Evolutionary conservation across 2,329 filamentous ascomycete species (phyloP), one percentile per base, ranked within the genome.

Genomic region (Fusarium nodosum): DNA sequence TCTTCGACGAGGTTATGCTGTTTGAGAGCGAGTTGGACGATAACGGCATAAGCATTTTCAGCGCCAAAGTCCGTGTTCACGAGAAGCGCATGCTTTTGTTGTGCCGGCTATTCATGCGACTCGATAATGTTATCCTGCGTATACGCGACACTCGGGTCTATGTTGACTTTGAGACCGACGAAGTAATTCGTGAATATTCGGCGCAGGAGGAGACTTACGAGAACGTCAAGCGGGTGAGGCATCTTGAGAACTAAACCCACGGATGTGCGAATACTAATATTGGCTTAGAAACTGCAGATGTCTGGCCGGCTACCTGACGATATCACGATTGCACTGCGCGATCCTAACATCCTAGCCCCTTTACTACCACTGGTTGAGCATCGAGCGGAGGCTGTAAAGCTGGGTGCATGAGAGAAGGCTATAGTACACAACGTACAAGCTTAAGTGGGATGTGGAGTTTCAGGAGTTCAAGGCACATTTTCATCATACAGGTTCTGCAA

Each of bases 11-110:
- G 74, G 93, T 99, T 39, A 90, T 97, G 74, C 86, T 99, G 48
- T 99, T 97, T 79, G 96, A 99, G 82, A 97, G 97, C 81, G 96
- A 99, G 83, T 87, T 99, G 47, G 96, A 97, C 64, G 96, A 99
- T 80, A 99, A 99, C 77, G 96, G 96, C 65, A 96, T 98, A 73
- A 93, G 93, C 31, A 87, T 97, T 77, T 85, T 97, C 61, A 97
- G 91, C 66, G 93, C 92, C 80, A 99, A 99, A 84, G 84, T 98
- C 52, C 87, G 96, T 63, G 95, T 98, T 59, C 97, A 98, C 90
- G 93, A 94, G 57, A 88, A 91, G 74, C 86, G 96, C 57, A 89
- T 99, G 81, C 85, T 99, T 57, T 84, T 99, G 64, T 87, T 99
- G 5, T 89, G 88, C 71, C 87, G 96, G 26, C 90, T 97, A 77